Evolutionary conservation across 23 red algal species (phyloP), one percentile per base, ranked within the genome.

Genomic region (Gracilaria domingensis): DNA sequence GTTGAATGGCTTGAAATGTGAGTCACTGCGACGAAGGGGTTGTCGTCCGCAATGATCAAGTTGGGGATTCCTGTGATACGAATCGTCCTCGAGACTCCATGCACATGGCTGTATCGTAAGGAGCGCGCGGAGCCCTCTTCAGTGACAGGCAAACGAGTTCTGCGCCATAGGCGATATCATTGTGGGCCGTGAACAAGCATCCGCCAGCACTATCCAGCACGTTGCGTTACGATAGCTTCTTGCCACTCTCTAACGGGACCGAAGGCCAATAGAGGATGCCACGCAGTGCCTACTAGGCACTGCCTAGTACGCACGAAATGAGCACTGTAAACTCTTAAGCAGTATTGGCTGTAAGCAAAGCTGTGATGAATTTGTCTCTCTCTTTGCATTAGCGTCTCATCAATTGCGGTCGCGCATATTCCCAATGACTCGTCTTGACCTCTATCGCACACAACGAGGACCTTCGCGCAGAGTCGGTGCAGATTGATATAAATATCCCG

Each of bases 11-110:
- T 30, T 62, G 59, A 24, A 16, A 29, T 29, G 59, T 24, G 29
- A 29, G 59, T 28, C 29, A 24, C 59, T 29, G 24, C 24, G 26
- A 18, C 16, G 24, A 62, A 62, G 26, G 59, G 59, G 4, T 62
- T 23, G 59, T 62, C 24, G 59, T 29, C 26, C 29, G 23, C 59
- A 9, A 62, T 29, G 23, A 29, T 62, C 59, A 62, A 62, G 59
- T 62, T 62, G 59, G 59, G 29, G 59, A 62, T 29, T 62, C 59
- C 59, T 62, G 59, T 29, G 59, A 30, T 62, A 62, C 4, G 21
- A 29, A 2, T 23, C 24, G 59, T 62, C 18, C 59, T 62, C 59
- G 59, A 29, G 59, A 62, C 59, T 62, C 59, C 2, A 62, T 30
- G 59, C 59, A 62, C 59, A 62, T 62, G 59, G 26, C 59, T 62